A percentile compares a stretch with the other conserved stretches of the same genome.
Evolutionary conservation across 2,329 filamentous ascomycete species (phyloP).

Genomic region (Mycocentrospora acerina): DNA sequence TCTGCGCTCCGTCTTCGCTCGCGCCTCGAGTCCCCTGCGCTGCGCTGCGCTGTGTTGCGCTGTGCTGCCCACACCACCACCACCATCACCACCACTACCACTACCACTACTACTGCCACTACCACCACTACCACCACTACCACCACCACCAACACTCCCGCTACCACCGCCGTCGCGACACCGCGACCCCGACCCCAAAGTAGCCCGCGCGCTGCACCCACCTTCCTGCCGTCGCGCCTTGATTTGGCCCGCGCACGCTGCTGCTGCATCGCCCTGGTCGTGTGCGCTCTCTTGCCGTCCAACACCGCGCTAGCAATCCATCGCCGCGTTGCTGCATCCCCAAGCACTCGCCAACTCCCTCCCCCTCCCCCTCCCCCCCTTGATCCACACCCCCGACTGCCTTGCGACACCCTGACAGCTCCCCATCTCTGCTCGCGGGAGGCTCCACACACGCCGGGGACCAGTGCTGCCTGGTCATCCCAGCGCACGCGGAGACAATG

Average conservation of each 20-base stretch:
- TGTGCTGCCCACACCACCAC: no score
- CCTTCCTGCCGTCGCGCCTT: conserved; percentile 12
- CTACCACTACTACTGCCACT: neutral
- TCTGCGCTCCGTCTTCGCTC: no score
- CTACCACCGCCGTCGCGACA: neutral
- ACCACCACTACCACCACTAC: neutral
- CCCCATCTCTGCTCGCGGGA: conserved; percentile 33
- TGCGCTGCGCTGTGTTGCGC: no score
- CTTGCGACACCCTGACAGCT: conserved; percentile 19
- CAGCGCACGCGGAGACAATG: conserved; percentile 39
- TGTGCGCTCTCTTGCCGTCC: conserved; percentile 6
- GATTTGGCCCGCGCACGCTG: conserved; percentile 8
- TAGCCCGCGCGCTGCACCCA: conserved; percentile 6
- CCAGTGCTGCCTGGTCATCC: conserved; percentile 35
- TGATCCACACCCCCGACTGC: conserved; percentile 11
- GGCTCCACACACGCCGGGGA: conserved; percentile 28
- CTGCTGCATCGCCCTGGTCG: conserved; percentile 9
- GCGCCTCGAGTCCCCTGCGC: conserved; percentile 1
- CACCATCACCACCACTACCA: neutral
- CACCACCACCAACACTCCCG: neutral
- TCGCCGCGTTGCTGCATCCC: conserved; percentile 6
- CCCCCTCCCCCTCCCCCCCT: conserved; percentile 3
- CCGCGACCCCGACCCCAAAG: no score
- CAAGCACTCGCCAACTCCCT: conserved; percentile 3
- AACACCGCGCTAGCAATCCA: no score